Conservation (phyloP, 2,329 filamentous ascomycete genomes). For the Ophiosphaerella herpotricha region DNA sequence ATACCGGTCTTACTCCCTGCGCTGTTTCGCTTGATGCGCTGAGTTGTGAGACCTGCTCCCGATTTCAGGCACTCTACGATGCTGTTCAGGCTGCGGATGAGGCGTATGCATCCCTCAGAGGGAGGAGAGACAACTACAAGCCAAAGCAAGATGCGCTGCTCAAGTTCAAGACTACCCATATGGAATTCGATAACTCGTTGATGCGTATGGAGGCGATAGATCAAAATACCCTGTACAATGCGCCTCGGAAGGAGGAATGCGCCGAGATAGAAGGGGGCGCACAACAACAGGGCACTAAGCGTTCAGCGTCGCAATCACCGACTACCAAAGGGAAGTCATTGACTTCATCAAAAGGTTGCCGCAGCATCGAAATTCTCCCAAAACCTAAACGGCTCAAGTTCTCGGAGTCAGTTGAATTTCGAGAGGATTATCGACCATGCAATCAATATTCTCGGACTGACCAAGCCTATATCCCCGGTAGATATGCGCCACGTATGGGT, state of each 20-base stretch:
- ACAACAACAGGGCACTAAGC: slow-evolving; percentile 7
- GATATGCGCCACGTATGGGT: slow-evolving; percentile 30
- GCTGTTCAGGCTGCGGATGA: slow-evolving; percentile 16
- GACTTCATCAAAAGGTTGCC: neutral
- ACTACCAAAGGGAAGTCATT: neutral
- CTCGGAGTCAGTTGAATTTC: slow-evolving; percentile 21
- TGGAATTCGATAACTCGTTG: slow-evolving; percentile 33
- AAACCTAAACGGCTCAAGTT: slow-evolving; percentile 27
- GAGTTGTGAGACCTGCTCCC: slow-evolving; percentile 23
- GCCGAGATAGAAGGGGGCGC: neutral
- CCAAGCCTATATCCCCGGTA: slow-evolving; percentile 28
- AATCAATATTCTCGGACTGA: slow-evolving; percentile 18
- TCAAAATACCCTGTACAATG: neutral
- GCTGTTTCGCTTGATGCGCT: neutral
- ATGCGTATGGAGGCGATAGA: slow-evolving; percentile 21
- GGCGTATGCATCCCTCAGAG: slow-evolving; percentile 12
- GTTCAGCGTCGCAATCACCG: slow-evolving; percentile 10
- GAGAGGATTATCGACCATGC: slow-evolving; percentile 20
- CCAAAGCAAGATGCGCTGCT: slow-evolving; percentile 18
- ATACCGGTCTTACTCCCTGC: slow-evolving; percentile 12
- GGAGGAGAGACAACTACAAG: slow-evolving; percentile 16
- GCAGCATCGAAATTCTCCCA: neutral
- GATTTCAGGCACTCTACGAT: slow-evolving; percentile 18
- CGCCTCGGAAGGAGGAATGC: neutral
- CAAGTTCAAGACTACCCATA: slow-evolving; percentile 16